A percentile compares a stretch with the other conserved stretches of the same genome.
Evolutionary conservation across 2,329 filamentous ascomycete species (phyloP).

Genomic region (Trichoderma sp.): DNA sequence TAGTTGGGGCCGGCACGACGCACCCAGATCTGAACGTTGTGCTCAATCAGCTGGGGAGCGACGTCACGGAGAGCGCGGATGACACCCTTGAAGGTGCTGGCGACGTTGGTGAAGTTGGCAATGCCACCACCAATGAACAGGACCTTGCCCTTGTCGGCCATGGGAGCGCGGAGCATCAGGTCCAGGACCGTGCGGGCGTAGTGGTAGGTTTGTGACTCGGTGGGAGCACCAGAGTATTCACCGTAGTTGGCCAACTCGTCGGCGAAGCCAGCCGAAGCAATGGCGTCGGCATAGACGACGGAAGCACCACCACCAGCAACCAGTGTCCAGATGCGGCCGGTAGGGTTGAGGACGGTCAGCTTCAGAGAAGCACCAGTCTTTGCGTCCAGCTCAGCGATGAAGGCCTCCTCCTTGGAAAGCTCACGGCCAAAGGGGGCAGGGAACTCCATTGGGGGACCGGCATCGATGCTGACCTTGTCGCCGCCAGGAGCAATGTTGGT

Average conservation of each 20-base stretch:
- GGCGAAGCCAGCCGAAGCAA: slow-evolving; percentile 92
- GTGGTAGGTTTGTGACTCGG: slow-evolving; percentile 98
- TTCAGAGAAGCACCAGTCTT: slow-evolving; percentile 99
- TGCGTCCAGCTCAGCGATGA: slow-evolving; percentile 97
- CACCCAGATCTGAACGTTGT: slow-evolving; percentile 99
- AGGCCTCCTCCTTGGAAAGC: slow-evolving; percentile 97
- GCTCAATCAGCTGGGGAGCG: slow-evolving; percentile 80
- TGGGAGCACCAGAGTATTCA: slow-evolving; percentile 98
- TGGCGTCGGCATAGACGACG: slow-evolving; percentile 98
- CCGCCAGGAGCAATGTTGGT: slow-evolving; percentile 64
- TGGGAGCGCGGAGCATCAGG: slow-evolving; percentile 90
- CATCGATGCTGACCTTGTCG: slow-evolving; percentile 87
- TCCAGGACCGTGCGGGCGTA: slow-evolving; percentile 97
- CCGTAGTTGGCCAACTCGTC: slow-evolving; percentile 98
- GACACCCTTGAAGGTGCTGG: slow-evolving; percentile 99
- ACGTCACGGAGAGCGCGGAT: slow-evolving; percentile 94
- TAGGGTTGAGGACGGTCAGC: slow-evolving; percentile 90
- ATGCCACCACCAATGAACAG: slow-evolving; percentile 99
- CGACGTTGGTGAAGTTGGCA: slow-evolving; percentile 99
- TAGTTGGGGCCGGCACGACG: slow-evolving; percentile 88
- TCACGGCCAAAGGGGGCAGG: slow-evolving; percentile 98
- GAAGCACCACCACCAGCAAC: slow-evolving; percentile 99
- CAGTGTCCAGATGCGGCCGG: slow-evolving; percentile 94
- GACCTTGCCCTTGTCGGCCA: slow-evolving; percentile 88
- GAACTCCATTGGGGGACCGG: slow-evolving; percentile 98